These are phyloP conservation scores for Acacia acuminata DNA, from an alignment of 306 rosid genomes.

Conservation along the genomic window DNA sequence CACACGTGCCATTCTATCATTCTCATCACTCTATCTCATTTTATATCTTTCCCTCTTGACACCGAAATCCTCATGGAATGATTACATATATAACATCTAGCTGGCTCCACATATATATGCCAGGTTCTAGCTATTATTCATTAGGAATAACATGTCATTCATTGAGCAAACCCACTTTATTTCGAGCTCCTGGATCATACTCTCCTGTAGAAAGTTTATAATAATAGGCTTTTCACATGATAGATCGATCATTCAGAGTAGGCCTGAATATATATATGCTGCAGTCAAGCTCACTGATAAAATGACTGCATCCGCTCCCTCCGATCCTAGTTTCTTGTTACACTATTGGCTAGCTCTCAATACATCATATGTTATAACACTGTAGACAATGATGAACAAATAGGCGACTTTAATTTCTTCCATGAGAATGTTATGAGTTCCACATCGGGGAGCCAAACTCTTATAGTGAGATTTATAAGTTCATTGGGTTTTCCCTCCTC, in stretches of 20 bases:
- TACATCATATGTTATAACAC: neutral
- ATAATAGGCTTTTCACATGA: neutral
- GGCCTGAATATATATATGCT: neutral
- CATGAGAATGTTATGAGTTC: too few relatives aligned
- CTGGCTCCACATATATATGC: neutral
- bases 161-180: neutral
- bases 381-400: neutral
- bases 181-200: neutral
- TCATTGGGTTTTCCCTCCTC: too few relatives aligned
- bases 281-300: neutral
- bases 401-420: neutral
- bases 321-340: neutral
- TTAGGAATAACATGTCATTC: neutral
- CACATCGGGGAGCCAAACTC: too few relatives aligned
- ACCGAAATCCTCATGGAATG: neutral
- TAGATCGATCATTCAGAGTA: neutral
- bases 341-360: neutral
- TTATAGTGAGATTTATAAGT: too few relatives aligned
- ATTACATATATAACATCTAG: neutral
- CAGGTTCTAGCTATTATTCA: neutral
- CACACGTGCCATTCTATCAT: conserved; percentile 51
- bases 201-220: neutral
- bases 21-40: conserved; percentile 26
- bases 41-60: neutral
- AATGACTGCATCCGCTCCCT: conserved; percentile 13